phyloP scores from a whole-genome alignment of 2,329 filamentous ascomycete genomes.

The Celoporthe dispersa region DNA sequence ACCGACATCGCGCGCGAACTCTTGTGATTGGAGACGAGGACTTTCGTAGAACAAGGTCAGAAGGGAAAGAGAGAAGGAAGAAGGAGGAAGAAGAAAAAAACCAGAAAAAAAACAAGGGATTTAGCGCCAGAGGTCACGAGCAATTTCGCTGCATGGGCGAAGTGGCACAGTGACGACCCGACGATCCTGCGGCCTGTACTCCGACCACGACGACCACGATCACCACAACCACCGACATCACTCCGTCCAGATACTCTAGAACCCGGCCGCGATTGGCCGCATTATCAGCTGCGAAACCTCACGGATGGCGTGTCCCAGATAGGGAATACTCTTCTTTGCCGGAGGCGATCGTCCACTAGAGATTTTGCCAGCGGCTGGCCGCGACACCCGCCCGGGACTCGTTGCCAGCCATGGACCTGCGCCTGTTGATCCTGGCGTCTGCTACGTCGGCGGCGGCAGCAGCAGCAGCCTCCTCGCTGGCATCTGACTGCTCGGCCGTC shows the following conservation, averaged over 20 bases:
- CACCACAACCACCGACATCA: neutral
- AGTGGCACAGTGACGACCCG: neutral
- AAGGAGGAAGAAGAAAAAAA: neutral
- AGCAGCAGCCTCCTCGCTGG: constrained; percentile 17
- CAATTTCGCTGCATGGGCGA: neutral
- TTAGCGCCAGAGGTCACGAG: neutral
- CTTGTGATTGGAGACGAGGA: neutral
- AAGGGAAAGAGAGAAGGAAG: no score
- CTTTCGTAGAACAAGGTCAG: neutral
- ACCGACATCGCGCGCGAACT: constrained; percentile 1
- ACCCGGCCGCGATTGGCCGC: neutral
- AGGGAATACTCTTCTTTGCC: constrained; percentile 12
- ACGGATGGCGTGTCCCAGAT: constrained; percentile 28
- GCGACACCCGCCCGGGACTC: constrained; percentile 32
- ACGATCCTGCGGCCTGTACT: neutral
- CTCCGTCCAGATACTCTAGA: neutral
- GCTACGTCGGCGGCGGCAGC: constrained; percentile 27
- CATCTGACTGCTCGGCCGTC: constrained; percentile 32
- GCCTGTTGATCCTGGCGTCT: constrained; percentile 32
- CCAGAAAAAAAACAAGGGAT: no score
- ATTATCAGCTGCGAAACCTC: neutral
- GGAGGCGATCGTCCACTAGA: constrained; percentile 22
- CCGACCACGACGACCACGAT: constrained; percentile 8
- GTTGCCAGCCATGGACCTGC: constrained; percentile 35
- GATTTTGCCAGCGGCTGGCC: constrained; percentile 33